Base-by-base conservation (phyloP, 1,284 basidiomycete species). In the Boletus holoroseus region DNA sequence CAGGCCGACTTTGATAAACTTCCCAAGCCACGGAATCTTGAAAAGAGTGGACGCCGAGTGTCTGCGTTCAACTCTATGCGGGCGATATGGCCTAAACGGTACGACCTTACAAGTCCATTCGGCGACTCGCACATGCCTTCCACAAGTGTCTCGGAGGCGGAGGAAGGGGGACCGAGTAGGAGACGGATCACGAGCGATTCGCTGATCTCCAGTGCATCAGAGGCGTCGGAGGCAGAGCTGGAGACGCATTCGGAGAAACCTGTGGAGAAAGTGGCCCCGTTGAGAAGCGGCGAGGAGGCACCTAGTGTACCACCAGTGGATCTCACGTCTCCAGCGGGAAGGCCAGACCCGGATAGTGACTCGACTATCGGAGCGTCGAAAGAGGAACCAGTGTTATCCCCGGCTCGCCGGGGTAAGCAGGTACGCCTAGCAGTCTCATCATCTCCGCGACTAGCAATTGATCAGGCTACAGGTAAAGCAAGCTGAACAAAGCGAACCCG, bases 291-390 rank as follows among this genome's bases (percentile, higher is more conserved):
- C 31, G 52, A 51, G 12, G 60, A 64, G 31, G 41, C 34, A 38
- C 30, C 53, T n/a, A 39, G 42, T 32, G 31, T 37, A 15, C 53
- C 49, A 7, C 18, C 47, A 3, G 37, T 54, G n/a, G 36, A 51
- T 35, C 43, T 50, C 39, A 39, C 44, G 18, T 44, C 54, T 37
- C 37, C 47, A 30, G 43, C 47, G 49, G 63, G 62, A 8, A 72
- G 71, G 55, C 76, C 79, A 7, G 84, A 83, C 55, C 73, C 76
- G 3, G 91, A 91, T 39, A 93, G 88, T 62, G 92, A 95, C 63
- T 94, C 91, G 9, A 95, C 92, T 1, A 91, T 94, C 50, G 90
- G 85, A n/a, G 90, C 86, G 2, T 70, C 74, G 22, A 75, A 74
- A 53, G 73, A 74, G 22, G 73, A 73, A 26, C 60, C 60, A 12